A percentile compares a stretch with the other conserved stretches of the same genome.
Evolutionary conservation across 2,329 filamentous ascomycete species (phyloP).

Genomic region (Alternaria metachromatica): DNA sequence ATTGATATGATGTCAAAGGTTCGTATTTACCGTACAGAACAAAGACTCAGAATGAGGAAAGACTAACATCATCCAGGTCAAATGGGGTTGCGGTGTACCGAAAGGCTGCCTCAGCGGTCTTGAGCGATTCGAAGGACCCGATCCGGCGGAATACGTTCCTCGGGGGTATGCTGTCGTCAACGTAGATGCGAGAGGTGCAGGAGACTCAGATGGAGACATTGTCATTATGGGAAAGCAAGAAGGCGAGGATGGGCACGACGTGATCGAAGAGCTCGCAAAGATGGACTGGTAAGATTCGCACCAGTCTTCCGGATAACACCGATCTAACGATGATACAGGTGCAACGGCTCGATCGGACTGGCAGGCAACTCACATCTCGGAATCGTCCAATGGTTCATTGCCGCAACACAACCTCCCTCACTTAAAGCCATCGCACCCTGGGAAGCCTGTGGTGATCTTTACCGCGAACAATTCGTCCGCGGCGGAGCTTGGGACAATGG

Average conservation of each 20-base stretch:
- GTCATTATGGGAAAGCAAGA: slow-evolving; percentile 25
- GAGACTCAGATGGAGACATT: slow-evolving; percentile 40
- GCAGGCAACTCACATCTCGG: slow-evolving; percentile 54
- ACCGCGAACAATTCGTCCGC: slow-evolving; percentile 20
- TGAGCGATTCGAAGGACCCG: slow-evolving; percentile 53
- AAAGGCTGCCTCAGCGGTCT: slow-evolving; percentile 16
- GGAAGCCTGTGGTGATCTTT: slow-evolving; percentile 51
- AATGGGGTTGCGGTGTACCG: slow-evolving; percentile 10
- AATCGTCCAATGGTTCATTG: slow-evolving; percentile 52
- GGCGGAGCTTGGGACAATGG: slow-evolving; percentile 16
- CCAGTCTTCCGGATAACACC: not conserved
- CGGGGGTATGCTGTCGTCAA: slow-evolving; percentile 43
- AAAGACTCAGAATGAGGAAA: not conserved
- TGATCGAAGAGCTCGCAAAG: slow-evolving; percentile 51
- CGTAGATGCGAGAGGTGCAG: slow-evolving; percentile 35
- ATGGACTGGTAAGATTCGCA: slow-evolving; percentile 50
- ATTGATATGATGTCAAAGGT: slow-evolving; percentile 13
- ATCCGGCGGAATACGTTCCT: slow-evolving; percentile 46
- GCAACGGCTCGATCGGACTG: slow-evolving; percentile 48
- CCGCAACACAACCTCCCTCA: slow-evolving; percentile 50
- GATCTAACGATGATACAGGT: not conserved
- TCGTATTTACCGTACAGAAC: not conserved
- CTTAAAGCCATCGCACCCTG: slow-evolving; percentile 55
- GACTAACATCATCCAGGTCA: not conserved
- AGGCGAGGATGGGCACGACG: slow-evolving; percentile 54